A percentile compares a stretch with the other conserved stretches of the same genome.
Conservation (phyloP, 192 early-diverging fungal genomes). For the Podochytrium sp. region DNA sequence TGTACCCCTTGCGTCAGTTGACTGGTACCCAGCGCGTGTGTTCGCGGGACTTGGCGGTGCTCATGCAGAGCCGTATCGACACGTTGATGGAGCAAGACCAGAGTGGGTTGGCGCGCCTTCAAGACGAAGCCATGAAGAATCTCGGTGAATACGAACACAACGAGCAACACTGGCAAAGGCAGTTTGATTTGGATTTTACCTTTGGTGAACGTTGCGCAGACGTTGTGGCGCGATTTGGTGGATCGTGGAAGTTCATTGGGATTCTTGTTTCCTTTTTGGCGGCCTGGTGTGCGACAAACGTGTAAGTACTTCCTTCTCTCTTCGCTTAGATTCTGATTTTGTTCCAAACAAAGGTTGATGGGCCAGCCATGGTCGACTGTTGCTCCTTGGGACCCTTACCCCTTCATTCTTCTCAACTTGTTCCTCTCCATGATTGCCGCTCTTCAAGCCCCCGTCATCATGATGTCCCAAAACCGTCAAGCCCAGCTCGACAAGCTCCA, state of each 20-base stretch:
- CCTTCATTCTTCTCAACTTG: slow-evolving; percentile 53
- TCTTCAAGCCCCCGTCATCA: slow-evolving; percentile 53
- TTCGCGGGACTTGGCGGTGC: slow-evolving; percentile 14
- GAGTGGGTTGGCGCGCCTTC: slow-evolving; percentile 27
- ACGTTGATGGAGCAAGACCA: slow-evolving; percentile 41
- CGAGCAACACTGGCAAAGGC: slow-evolving; percentile 46
- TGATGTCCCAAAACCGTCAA: slow-evolving; percentile 58
- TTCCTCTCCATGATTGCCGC: slow-evolving; percentile 47
- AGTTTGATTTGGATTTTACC: slow-evolving; percentile 47
- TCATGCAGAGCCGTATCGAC: slow-evolving; percentile 41
- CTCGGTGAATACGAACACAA: slow-evolving; percentile 43
- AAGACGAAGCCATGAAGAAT: slow-evolving; percentile 49
- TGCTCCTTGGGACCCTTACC: slow-evolving; percentile 43
- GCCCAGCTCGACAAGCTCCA: slow-evolving; percentile 40
- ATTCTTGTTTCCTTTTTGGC: slow-evolving; percentile 34
- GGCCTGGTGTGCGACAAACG: slow-evolving; percentile 33
- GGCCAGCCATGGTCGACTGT: slow-evolving; percentile 14
- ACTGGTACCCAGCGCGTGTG: slow-evolving; percentile 18
- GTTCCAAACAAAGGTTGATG: neutral
- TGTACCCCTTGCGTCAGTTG: slow-evolving; percentile 1
- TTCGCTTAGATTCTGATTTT: too few species aligned
- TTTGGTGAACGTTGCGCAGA: slow-evolving; percentile 43
- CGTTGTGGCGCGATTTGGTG: slow-evolving; percentile 41
- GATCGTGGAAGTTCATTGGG: slow-evolving; percentile 45
- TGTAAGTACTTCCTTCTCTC: slow-evolving; percentile 18